Conservation (phyloP, 768 basidiomycete species). For the Naganishia onofrii region DNA sequence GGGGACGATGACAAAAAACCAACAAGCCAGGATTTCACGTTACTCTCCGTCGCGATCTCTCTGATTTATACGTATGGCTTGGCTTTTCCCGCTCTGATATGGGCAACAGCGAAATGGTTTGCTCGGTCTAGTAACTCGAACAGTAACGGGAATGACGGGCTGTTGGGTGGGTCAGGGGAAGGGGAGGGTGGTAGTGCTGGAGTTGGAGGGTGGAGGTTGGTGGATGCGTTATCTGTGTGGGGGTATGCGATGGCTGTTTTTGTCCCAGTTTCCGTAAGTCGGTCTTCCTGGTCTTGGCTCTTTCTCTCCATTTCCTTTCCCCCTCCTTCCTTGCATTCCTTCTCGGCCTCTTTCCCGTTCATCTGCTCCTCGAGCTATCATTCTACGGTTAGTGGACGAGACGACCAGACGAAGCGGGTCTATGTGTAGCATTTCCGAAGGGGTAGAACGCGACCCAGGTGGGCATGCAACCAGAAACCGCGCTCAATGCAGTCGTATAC, state of each 20-base stretch:
- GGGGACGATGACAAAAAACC: conserved; percentile 43
- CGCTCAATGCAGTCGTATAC: no score
- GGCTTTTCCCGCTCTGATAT: conserved; percentile 73
- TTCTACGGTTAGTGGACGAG: no score
- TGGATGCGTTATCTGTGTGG: conserved; percentile 60
- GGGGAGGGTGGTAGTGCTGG: conserved; percentile 52
- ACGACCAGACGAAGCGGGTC: no score
- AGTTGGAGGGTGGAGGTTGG: conserved; percentile 82
- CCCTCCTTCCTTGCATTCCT: background rate
- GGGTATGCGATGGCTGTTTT: conserved; percentile 54
- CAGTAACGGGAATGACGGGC: no score
- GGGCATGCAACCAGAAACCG: no score
- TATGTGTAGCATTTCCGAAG: no score
- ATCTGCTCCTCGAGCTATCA: no score
- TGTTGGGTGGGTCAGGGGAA: background rate
- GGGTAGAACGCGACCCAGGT: no score
- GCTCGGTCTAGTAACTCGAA: no score
- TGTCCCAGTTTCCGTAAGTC: conserved; percentile 45
- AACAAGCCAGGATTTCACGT: conserved; percentile 73
- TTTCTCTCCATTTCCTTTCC: background rate
- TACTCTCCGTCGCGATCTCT: conserved; percentile 76
- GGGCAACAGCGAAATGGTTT: conserved; percentile 56
- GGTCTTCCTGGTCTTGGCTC: background rate
- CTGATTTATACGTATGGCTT: conserved; percentile 80
- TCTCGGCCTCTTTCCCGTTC: no score